Evolutionary conservation across 371 early-diverging fungal species (phyloP).

Genomic region (Actinomortierella ambigua): DNA sequence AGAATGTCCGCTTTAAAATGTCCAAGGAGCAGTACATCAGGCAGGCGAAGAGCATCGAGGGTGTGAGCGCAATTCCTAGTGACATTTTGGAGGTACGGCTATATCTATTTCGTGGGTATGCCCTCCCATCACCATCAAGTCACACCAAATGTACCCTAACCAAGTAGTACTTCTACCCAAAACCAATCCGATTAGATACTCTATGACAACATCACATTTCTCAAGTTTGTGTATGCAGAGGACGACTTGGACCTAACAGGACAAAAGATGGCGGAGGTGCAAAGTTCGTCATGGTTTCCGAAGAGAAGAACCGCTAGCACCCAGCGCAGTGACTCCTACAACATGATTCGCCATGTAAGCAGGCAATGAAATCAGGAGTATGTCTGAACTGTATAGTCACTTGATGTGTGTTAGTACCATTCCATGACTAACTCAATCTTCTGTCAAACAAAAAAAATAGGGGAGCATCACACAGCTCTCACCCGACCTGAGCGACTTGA

Average conservation of each 20-base stretch:
- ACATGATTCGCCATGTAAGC: conserved; percentile 49
- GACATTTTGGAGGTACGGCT: conserved; percentile 70
- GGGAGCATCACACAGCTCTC: conserved; percentile 43
- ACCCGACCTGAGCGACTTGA: conserved; percentile 38
- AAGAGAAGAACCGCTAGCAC: conserved; percentile 30
- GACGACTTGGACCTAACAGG: conserved; percentile 53
- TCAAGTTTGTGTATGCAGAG: conserved; percentile 64
- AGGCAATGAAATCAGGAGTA: neutral
- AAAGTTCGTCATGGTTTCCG: conserved; percentile 34
- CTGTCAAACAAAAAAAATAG: conserved; percentile 3
- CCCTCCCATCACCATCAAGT: no score
- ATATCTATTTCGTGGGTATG: neutral
- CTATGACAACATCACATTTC: conserved; percentile 77
- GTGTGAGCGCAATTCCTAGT: conserved; percentile 66
- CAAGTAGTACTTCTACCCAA: neutral
- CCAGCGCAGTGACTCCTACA: conserved; percentile 44
- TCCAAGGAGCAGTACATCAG: conserved; percentile 82
- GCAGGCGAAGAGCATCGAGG: conserved; percentile 70
- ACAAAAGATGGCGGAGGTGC: conserved; percentile 36
- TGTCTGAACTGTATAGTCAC: neutral
- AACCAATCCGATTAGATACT: conserved; percentile 55
- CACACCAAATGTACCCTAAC: no score
- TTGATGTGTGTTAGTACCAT: neutral
- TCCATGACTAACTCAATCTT: neutral
- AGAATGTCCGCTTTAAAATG: conserved; percentile 84